A percentile compares a stretch with the other conserved stretches of the same genome.
Evolutionary conservation across 2,329 filamentous ascomycete genomes (phyloP).

Genomic region (Arthrinium phaeospermum): DNA sequence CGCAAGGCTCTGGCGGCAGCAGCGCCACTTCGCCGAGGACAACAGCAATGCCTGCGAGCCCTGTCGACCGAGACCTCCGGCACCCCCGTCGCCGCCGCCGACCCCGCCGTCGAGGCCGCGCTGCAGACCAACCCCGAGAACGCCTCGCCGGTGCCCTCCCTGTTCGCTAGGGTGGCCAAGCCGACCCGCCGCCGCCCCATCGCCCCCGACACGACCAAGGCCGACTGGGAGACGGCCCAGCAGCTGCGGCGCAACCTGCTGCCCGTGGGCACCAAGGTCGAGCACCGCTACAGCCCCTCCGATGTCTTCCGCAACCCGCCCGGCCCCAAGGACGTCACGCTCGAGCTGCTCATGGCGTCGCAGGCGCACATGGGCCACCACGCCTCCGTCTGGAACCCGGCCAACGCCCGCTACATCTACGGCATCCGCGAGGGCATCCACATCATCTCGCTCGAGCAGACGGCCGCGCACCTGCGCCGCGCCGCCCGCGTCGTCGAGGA

Average conservation of each 20-base stretch:
- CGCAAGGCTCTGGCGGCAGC: slow-evolving; percentile 56
- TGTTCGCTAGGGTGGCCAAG: slow-evolving; percentile 33
- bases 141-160: slow-evolving; percentile 29
- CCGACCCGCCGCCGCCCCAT: slow-evolving; percentile 27
- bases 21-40: slow-evolving; percentile 42
- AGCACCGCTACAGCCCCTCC: slow-evolving; percentile 67
- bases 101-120: slow-evolving; percentile 29
- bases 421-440: slow-evolving; percentile 88
- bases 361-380: slow-evolving; percentile 91
- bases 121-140: slow-evolving; percentile 28
- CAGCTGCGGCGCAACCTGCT: slow-evolving; percentile 53
- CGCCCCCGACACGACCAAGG: slow-evolving; percentile 40
- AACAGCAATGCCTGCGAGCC: slow-evolving; percentile 44
- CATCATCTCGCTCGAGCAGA: slow-evolving; percentile 90
- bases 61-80: slow-evolving; percentile 43
- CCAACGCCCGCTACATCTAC: slow-evolving; percentile 92
- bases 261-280: slow-evolving; percentile 54
- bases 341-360: slow-evolving; percentile 87
- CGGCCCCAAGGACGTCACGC: slow-evolving; percentile 77
- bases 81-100: slow-evolving; percentile 31
- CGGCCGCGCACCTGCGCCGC: slow-evolving; percentile 86
- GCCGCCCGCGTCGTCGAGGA: slow-evolving; percentile 92
- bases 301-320: slow-evolving; percentile 76
- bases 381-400: slow-evolving; percentile 91
- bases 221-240: slow-evolving; percentile 43